Evolutionary conservation across 2,329 filamentous ascomycete species (phyloP).

Genomic region (Lachnellula arida): DNA sequence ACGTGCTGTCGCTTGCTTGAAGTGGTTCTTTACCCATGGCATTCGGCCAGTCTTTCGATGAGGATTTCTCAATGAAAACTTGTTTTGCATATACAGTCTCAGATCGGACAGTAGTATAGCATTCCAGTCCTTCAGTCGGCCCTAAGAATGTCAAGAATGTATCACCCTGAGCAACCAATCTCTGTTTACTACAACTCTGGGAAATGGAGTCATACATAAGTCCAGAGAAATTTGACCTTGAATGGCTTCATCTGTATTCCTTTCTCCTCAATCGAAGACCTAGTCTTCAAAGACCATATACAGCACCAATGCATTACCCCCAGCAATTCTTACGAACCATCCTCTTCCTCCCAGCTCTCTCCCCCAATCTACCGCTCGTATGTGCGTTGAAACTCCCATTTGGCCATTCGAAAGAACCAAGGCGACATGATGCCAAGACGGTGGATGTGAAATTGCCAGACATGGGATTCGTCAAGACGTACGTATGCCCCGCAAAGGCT

Average conservation of each 20-base stretch:
- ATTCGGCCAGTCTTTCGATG: too few species aligned
- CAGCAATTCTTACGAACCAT: background rate
- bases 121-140: background rate
- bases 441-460: background rate
- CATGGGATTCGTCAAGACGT: conserved; percentile 9
- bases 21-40: too few species aligned
- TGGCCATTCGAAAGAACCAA: background rate
- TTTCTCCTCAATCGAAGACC: background rate
- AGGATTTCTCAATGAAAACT: too few species aligned
- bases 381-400: conserved; percentile 3
- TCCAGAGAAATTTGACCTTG: background rate
- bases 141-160: background rate
- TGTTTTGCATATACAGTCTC: too few species aligned
- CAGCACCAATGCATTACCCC: background rate
- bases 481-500: conserved; percentile 15
- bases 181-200: background rate
- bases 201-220: background rate
- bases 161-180: background rate
- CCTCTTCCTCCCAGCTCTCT: background rate
- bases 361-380: background rate
- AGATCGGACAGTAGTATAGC: too few species aligned
- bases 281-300: background rate
- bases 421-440: background rate
- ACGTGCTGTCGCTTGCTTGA: too few species aligned
- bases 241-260: background rate